Conservation (phyloP, 805 yeast genomes). For the Cephaloascus fragrans region DNA sequence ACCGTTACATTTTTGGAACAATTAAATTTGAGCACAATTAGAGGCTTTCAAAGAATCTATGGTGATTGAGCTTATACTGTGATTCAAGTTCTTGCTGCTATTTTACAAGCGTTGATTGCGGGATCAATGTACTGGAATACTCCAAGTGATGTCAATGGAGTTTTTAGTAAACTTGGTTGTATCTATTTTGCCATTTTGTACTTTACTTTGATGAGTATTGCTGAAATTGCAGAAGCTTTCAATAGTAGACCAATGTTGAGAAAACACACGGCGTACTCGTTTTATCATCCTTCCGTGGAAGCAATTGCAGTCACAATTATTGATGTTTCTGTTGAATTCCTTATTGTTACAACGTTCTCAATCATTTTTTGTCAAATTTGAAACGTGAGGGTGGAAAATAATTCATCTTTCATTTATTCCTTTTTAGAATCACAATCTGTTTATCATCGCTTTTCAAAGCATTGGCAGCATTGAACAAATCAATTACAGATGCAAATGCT, state of each 20-base stretch:
- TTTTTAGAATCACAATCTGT: conserved; percentile 30
- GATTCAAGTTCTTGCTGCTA: conserved; percentile 36
- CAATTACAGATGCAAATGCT: conserved; percentile 1
- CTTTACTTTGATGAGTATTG: conserved; percentile 37
- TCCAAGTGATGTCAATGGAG: conserved; percentile 40
- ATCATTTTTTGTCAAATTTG: conserved; percentile 43
- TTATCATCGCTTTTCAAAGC: conserved; percentile 45
- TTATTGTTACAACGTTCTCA: conserved; percentile 32
- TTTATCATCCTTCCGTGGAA: conserved; percentile 69
- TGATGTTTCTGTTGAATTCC: conserved; percentile 52
- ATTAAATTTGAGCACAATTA: conserved; percentile 32
- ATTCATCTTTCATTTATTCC: conserved; percentile 39
- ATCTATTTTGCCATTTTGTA: conserved; percentile 51
- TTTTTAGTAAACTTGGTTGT: conserved; percentile 57
- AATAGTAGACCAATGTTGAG: conserved; percentile 49
- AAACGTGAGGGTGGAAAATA: conserved; percentile 41
- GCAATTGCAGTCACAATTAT: conserved; percentile 54
- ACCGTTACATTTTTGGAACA: conserved; percentile 38
- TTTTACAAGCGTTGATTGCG: conserved; percentile 45
- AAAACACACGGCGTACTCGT: conserved; percentile 63
- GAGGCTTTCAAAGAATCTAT: conserved; percentile 45
- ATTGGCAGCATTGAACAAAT: conserved; percentile 33
- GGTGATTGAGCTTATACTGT: conserved; percentile 48
- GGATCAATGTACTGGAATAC: conserved; percentile 56
- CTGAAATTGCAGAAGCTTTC: conserved; percentile 29